Evolutionary conservation across 2,329 filamentous ascomycete species (phyloP).

Genomic region (Rutstroemia sp.): DNA sequence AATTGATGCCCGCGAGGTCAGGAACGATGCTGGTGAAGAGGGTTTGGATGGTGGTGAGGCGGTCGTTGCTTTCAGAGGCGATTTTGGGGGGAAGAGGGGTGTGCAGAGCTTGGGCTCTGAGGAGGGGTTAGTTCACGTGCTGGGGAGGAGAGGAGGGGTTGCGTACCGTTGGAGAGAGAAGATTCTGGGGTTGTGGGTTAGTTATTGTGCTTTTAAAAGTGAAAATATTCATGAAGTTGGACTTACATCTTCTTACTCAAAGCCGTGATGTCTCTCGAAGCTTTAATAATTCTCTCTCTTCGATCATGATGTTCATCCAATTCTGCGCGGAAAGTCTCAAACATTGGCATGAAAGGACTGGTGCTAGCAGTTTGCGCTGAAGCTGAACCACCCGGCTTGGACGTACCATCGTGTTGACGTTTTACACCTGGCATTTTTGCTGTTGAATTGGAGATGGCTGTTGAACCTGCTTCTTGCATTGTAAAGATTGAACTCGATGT

Average conservation of each 20-base stretch:
- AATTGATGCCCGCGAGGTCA: conserved; percentile 73
- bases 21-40: conserved; percentile 61
- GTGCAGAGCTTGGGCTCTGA: conserved; percentile 56
- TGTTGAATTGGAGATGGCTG: background rate
- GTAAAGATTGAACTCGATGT: background rate
- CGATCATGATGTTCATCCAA: conserved; percentile 93
- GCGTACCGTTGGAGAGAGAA: conserved; percentile 73
- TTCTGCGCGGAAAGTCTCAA: conserved; percentile 77
- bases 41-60: conserved; percentile 61
- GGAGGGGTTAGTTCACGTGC: background rate
- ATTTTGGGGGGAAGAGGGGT: conserved; percentile 60
- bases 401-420: conserved; percentile 9
- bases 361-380: conserved; percentile 42
- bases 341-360: conserved; percentile 61
- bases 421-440: conserved; percentile 7
- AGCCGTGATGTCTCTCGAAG: conserved; percentile 84
- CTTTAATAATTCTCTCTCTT: conserved; percentile 82
- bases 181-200: conserved; percentile 47
- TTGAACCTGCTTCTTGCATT: background rate
- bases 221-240: background rate
- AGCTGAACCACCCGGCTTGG: conserved; percentile 26
- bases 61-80: conserved; percentile 59
- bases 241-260: conserved; percentile 92
- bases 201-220: background rate
- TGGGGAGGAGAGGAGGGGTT: conserved; percentile 6